Evolutionary conservation across 371 early-diverging fungal genomes (phyloP), one percentile per base, ranked within the genome.

Genomic region (Dichotomocladium elegans): DNA sequence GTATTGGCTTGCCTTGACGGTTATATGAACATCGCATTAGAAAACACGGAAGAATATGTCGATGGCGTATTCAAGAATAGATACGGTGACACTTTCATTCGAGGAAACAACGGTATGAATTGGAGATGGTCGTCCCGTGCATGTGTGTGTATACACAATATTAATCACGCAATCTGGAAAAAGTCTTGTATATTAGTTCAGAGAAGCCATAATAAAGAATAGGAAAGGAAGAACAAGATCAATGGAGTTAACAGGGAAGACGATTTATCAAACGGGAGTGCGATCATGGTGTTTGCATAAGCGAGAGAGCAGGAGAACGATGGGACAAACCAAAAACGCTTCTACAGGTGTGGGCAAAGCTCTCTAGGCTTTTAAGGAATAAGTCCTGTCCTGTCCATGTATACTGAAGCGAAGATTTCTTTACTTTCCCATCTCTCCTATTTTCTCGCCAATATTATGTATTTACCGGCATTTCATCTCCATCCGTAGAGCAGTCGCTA

Each of bases 21-120:
- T n/a, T 96, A 94, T 64, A 98, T 98, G 98, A 97, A 98, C 71
- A 95, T 98, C 69, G 97, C 96, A 4, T 62, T 98, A 65, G 96
- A 95, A 72, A 89, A 95, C 60, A 95, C 96, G 2, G 90, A 95
- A 64, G 98, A 98, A 68, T 96, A 87, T 53, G 94, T 95, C 17
- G 88, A 94, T 64, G 97, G 97, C 10, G 77, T 86, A 52, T 68
- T 92, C 41, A 94, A 89, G 63, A 92, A 95, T 73, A 83, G 78
- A 46, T 98, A 94, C 64, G 96, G 96, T 19, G 96, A 96, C 61
- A 90, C 92, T 3, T 96, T 98, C 63, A 92, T 98, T 65, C 88
- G 98, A 25, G 98, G 98, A 59, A 98, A 98, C 69, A 96, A 96
- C 69, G 98, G 94, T 89, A 84, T 56, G 43, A 24, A 10, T 14